Evolutionary conservation across 2,329 filamentous ascomycete species (phyloP).

Genomic region (Gyromitra esculenta): DNA sequence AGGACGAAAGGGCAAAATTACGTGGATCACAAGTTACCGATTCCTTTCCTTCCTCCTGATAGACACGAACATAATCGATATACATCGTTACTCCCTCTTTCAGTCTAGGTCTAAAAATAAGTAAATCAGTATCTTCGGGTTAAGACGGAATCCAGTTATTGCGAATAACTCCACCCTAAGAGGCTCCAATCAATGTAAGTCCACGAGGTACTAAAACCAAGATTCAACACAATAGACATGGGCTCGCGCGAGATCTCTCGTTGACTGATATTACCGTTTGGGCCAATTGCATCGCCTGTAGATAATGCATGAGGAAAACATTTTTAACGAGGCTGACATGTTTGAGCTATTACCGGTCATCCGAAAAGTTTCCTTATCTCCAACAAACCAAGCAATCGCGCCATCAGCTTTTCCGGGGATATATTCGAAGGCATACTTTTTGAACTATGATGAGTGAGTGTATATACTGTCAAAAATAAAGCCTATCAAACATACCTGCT

Average conservation of each 20-base stretch:
- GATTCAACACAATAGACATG: slow-evolving; percentile 67
- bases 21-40: slow-evolving; percentile 67
- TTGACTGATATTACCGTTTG: slow-evolving; percentile 66
- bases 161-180: slow-evolving; percentile 59
- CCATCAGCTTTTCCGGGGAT: slow-evolving; percentile 63
- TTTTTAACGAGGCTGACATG: not conserved
- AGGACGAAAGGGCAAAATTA: slow-evolving; percentile 1
- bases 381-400: slow-evolving; percentile 67
- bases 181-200: slow-evolving; percentile 63
- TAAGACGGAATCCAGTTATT: slow-evolving; percentile 10
- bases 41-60: slow-evolving; percentile 65
- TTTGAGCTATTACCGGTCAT: slow-evolving; percentile 62
- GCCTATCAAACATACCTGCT: slow-evolving; percentile 51
- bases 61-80: slow-evolving; percentile 68
- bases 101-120: slow-evolving; percentile 60
- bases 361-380: slow-evolving; percentile 65
- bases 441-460: slow-evolving; percentile 60
- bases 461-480: not conserved
- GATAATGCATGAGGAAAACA: slow-evolving; percentile 4
- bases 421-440: slow-evolving; percentile 69
- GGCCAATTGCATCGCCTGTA: slow-evolving; percentile 63
- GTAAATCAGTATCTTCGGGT: slow-evolving; percentile 33
- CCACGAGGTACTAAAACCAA: slow-evolving; percentile 66
- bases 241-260: slow-evolving; percentile 66
- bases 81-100: slow-evolving; percentile 63